Evolutionary conservation across 768 basidiomycete genomes (phyloP), one percentile per base, ranked within the genome.

Genomic region (Tulasnella sp.): DNA sequence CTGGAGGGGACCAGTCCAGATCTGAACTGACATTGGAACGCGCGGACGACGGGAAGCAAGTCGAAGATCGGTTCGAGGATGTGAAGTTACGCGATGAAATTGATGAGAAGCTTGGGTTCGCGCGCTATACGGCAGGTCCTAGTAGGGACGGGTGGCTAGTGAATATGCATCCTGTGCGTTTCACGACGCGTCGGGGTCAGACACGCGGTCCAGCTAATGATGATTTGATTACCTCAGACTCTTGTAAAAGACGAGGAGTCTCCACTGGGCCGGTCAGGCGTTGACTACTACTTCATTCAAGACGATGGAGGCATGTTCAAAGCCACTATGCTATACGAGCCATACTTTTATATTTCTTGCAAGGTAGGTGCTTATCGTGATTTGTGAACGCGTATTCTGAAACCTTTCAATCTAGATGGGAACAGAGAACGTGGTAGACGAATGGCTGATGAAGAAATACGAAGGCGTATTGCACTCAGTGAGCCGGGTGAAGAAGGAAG

Each of bases 281-380:
- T 99, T 11, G 93, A 99, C 66, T 95, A 83, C 65, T 98, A 95
- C 70, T 98, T 99, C 68, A 91, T 99, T 64, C 85, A 97, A 73
- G 94, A 97, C 67, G 93, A 98, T 61, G 96, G 96, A 4, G 82
- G 81, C 24, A 88, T 88, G 84, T 98, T 99, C 79, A 99, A 98
- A 71, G 84, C 82, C 65, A 98, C 95, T 4, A 77, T 86, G 63
- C 79, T 82, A 59, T 95, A 94, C 68, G 95, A 98, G 68, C 95
- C 96, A 0, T 98, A 99, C 71, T 96, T 99, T 68, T 79, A 77
- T 62, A 88, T 98, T 60, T 86, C 85, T 3, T 94, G 90, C 81
- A 88, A 95, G 76, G 95, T 92, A 52, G 56, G 61, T 10, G 8
- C 5, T 7, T 21, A 19, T 5, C 52, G 26, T 47, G 34, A 38